These are phyloP conservation scores for Cryptosporidium sp. DNA, from an alignment of 169 alveolate species.

Conservation along the genomic window DNA sequence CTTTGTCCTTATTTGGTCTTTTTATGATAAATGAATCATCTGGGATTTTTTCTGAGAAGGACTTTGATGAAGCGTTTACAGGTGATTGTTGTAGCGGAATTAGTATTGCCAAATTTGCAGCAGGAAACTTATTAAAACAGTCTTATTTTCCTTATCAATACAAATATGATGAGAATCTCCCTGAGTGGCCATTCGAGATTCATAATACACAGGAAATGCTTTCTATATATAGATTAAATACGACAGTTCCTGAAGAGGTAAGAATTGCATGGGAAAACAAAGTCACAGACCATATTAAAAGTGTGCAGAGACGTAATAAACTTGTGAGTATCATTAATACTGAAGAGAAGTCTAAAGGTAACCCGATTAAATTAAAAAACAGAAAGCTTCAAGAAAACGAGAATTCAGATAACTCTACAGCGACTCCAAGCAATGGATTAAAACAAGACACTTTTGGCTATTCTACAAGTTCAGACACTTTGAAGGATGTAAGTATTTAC, in stretches of 20 bases:
- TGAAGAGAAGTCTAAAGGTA: background rate
- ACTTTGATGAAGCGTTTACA: conserved; percentile 65
- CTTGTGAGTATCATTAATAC: background rate
- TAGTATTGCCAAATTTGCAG: conserved; percentile 59
- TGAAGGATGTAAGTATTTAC: conserved; percentile 18
- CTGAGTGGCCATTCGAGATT: conserved; percentile 68
- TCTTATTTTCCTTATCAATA: conserved; percentile 58
- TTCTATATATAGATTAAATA: conserved; percentile 59
- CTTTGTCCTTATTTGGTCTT: conserved; percentile 54
- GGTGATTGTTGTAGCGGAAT: conserved; percentile 70
- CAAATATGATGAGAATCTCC: conserved; percentile 33
- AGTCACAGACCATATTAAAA: conserved; percentile 43
- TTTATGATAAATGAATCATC: conserved; percentile 46
- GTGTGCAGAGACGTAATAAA: conserved; percentile 32
- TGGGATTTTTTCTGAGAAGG: conserved; percentile 58
- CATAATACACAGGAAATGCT: conserved; percentile 55
- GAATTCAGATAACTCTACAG: background rate
- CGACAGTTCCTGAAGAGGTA: conserved; percentile 63
- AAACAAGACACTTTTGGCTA: background rate
- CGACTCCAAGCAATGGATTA: background rate
- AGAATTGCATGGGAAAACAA: conserved; percentile 71
- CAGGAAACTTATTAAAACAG: conserved; percentile 59
- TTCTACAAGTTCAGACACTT: no score
- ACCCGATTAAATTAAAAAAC: background rate
- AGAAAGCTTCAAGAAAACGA: background rate